phyloP scores from a whole-genome alignment of 2,329 filamentous ascomycete species.

The Colletotrichum coccodes region DNA sequence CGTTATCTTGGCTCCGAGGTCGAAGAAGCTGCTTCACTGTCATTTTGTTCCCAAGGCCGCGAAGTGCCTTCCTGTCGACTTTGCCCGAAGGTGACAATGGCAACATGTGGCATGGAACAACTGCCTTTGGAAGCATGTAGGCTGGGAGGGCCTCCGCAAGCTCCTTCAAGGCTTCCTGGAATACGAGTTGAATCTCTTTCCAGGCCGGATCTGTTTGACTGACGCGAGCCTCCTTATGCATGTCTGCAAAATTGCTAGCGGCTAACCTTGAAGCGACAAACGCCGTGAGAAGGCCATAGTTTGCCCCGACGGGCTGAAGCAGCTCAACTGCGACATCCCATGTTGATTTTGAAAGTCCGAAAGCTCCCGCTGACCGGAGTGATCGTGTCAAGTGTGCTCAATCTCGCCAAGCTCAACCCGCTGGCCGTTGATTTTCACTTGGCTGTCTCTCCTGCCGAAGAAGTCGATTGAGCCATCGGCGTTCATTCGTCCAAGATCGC shows the following conservation, averaged over 20 bases:
- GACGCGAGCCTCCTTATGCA: neutral
- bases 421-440: conserved; percentile 35
- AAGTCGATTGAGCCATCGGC: conserved; percentile 28
- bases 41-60: neutral
- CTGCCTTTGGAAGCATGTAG: conserved; percentile 28
- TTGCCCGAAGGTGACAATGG: conserved; percentile 20
- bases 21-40: neutral
- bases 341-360: neutral
- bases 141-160: neutral
- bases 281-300: neutral
- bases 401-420: conserved; percentile 35
- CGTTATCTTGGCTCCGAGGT: neutral
- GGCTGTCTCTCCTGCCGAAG: conserved; percentile 31
- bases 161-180: neutral
- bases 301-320: neutral
- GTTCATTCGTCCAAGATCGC: conserved; percentile 20
- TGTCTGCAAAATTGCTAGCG: accelerated
- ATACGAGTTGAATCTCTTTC: neutral
- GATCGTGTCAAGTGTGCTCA: conserved; percentile 28
- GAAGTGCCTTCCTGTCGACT: conserved; percentile 13
- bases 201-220: neutral
- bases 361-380: neutral
- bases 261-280: neutral
- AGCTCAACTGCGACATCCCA: conserved; percentile 22
- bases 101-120: conserved; percentile 1